These are phyloP conservation scores for Porcisia deanei DNA, from an alignment of 208 protist species.

Conservation along the genomic window DNA sequence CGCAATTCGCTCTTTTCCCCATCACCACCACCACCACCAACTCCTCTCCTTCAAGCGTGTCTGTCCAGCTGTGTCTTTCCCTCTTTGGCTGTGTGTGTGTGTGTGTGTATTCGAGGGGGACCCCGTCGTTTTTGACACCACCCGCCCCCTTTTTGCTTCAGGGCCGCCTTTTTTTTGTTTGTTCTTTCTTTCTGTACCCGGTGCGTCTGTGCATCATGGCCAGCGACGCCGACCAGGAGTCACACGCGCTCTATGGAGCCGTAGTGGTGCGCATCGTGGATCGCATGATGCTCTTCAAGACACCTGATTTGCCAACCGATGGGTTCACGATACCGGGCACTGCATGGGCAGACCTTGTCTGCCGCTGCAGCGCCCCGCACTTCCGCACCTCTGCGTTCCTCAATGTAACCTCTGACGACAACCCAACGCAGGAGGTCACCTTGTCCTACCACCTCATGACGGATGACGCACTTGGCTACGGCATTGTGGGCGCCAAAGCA, in stretches of 20 bases:
- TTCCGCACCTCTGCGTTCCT: conserved; percentile 78
- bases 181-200: too few relatives aligned
- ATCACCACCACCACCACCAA: neutral
- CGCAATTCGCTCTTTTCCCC: neutral
- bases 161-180: neutral
- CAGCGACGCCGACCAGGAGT: conserved; percentile 10
- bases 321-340: conserved; percentile 74
- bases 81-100: too few relatives aligned
- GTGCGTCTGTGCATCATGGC: conserved; percentile 9
- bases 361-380: conserved; percentile 74
- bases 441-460: conserved; percentile 87
- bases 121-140: too few relatives aligned
- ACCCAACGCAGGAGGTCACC: conserved; percentile 43
- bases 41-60: too few relatives aligned
- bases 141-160: neutral
- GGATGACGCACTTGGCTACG: conserved; percentile 75
- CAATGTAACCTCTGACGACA: conserved; percentile 37
- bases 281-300: conserved; percentile 74
- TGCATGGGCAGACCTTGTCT: conserved; percentile 79
- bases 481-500: conserved; percentile 49
- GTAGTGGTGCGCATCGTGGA: conserved; percentile 82
- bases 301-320: conserved; percentile 45
- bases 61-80: too few relatives aligned
- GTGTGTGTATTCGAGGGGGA: too few relatives aligned
- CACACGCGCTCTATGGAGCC: conserved; percentile 58